Evolutionary conservation across 495 filamentous ascomycete species (phyloP), one percentile per base, ranked within the genome.

Genomic region (Aspergillus avenaceus): DNA sequence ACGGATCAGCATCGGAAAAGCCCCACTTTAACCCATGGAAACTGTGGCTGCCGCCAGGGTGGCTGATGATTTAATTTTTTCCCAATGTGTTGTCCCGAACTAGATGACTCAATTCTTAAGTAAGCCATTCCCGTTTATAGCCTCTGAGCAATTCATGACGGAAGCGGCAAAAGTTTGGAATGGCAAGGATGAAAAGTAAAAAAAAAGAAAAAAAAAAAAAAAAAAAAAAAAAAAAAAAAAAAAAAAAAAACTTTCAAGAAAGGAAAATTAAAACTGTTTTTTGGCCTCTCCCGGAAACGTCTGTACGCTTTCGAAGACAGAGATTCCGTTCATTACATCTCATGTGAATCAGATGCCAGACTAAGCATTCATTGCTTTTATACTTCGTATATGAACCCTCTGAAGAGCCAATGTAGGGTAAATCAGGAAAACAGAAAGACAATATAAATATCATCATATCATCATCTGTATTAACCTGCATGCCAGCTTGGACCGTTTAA

Each of bases 141-240:
- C 24, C 27, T 25, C 43, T 31, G 37, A 45, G 37, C 24, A 45
- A 47, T 38, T 32, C 31, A 70, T 68, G 67, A 70, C 67, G 67
- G 61, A 68, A 70, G 67, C 60, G 65, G 65, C 57, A 53, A 68
- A 62, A 28, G 12, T 13, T 38, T 8, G 26, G 18, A 28, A 14
- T 45, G 5, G 16, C 16, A 31, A 28, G 18, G 18, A 26, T 14
- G 9, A 32, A 32, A 24, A 42, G n/a, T 31, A 32, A 37, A 27
- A 44, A 5, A 22, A 36, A 14, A 1, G 16, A 43, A 31, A 50
- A 36, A 23, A 48, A 38, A 29, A 23, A 32, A 49, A 44, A 44
- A 9, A 26, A 37, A 18, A 32, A 23, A 49, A 27, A 34, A 54
- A 47, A 41, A 43, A n/a, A n/a, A n/a, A n/a, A n/a, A n/a, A n/a